Conservation (phyloP, 2,329 filamentous ascomycete genomes). For the Alternaria solani region DNA sequence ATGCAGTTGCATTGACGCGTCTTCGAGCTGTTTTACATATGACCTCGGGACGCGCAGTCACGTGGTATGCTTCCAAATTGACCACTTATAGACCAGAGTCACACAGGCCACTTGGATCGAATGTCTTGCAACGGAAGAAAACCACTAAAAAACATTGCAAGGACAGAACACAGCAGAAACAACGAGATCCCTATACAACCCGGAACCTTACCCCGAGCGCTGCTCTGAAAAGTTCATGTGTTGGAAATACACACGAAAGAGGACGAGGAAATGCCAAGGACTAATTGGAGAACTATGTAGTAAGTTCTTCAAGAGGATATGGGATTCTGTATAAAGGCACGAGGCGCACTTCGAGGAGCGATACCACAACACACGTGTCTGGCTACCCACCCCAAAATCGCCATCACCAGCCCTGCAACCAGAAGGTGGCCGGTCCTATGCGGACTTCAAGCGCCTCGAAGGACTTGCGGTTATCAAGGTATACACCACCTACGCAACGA, state of each 20-base stretch:
- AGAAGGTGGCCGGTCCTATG: neutral
- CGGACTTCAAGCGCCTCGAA: neutral
- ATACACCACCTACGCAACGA: neutral
- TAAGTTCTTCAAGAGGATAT: neutral
- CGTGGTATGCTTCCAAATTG: slow-evolving; percentile 45
- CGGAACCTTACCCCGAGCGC: too few relatives aligned
- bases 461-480: neutral
- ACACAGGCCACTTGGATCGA: neutral
- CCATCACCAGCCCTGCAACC: neutral
- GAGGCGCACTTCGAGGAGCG: neutral
- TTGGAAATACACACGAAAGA: neutral
- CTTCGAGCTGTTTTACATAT: neutral
- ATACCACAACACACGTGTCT: neutral
- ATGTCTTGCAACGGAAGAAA: neutral
- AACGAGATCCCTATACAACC: neutral
- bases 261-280: neutral
- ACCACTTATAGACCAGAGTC: slow-evolving; percentile 28
- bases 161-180: neutral
- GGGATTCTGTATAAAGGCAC: neutral
- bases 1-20: slow-evolving; percentile 5
- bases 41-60: slow-evolving; percentile 34
- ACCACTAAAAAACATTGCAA: neutral
- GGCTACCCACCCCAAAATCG: too few relatives aligned
- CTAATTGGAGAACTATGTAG: neutral
- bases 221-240: neutral